phyloP scores from a whole-genome alignment of 23 red algal species.

The Pyropia yezoensis region DNA sequence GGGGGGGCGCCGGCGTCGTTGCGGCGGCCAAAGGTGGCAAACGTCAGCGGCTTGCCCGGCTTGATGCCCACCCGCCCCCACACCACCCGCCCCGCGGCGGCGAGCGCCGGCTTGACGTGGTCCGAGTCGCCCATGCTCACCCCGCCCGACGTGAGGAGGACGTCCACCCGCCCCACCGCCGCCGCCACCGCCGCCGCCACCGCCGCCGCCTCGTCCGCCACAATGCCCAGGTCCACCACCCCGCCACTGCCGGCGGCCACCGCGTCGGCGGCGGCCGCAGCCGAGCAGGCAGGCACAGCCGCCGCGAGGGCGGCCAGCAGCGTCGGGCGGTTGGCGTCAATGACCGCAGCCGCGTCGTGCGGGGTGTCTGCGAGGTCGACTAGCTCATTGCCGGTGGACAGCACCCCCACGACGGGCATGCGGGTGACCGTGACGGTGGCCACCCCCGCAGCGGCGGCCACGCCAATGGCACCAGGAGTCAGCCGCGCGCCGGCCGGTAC shows the following conservation, averaged over 20 bases:
- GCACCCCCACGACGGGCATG: conserved; percentile 54
- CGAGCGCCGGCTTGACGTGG: conserved; percentile 62
- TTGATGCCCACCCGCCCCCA: conserved; percentile 91
- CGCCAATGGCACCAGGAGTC: conserved; percentile 46
- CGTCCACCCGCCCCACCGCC: conserved; percentile 23
- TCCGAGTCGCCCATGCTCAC: conserved; percentile 83
- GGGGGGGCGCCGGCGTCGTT: not conserved
- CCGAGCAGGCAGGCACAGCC: conserved; percentile 23
- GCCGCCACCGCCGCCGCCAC: conserved; percentile 8
- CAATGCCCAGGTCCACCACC: conserved; percentile 68
- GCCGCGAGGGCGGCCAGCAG: conserved; percentile 48
- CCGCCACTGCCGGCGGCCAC: not conserved
- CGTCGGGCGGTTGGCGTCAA: conserved; percentile 86
- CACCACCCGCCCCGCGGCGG: conserved; percentile 49
- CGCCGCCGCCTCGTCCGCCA: conserved; percentile 22
- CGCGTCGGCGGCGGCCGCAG: not conserved
- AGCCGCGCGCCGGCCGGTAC: conserved; percentile 36
- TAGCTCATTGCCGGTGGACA: conserved; percentile 87
- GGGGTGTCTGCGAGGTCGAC: conserved; percentile 29
- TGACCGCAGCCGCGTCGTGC: conserved; percentile 14
- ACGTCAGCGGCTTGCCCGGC: conserved; percentile 92
- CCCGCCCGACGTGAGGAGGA: conserved; percentile 71
- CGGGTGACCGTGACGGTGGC: conserved; percentile 24
- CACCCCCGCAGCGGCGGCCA: conserved; percentile 46
- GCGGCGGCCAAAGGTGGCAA: conserved; percentile 25